Evolutionary conservation across 345 rosid genomes (phyloP).

Genomic region (Hypericum perforatum): DNA sequence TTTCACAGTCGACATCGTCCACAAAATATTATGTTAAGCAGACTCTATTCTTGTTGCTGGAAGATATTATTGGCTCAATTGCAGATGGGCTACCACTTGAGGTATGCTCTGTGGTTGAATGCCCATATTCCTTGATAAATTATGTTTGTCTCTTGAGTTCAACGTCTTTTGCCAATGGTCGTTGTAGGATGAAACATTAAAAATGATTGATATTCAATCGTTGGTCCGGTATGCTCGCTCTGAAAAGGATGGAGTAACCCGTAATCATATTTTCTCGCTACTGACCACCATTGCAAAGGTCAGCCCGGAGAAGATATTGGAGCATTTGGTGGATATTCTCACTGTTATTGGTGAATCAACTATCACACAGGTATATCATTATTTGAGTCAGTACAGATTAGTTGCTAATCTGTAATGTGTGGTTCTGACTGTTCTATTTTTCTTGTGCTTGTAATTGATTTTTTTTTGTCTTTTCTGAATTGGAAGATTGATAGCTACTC

Average conservation of each 20-base stretch:
- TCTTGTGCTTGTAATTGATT: not conserved
- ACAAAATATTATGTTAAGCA: slow-evolving; percentile 43
- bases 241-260: slow-evolving; percentile 46
- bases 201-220: slow-evolving; percentile 42
- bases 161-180: slow-evolving; percentile 10
- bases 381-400: slow-evolving; percentile 5
- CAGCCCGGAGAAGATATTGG: slow-evolving; percentile 52
- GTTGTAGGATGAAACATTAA: slow-evolving; percentile 43
- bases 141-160: not conserved
- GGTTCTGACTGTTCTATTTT: not conserved
- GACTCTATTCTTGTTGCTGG: slow-evolving; percentile 52
- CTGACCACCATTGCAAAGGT: slow-evolving; percentile 52
- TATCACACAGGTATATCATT: slow-evolving; percentile 59
- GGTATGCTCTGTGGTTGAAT: slow-evolving; percentile 33
- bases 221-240: slow-evolving; percentile 58
- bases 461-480: not conserved
- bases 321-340: slow-evolving; percentile 53
- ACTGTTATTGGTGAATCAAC: slow-evolving; percentile 70
- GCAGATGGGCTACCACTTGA: slow-evolving; percentile 23
- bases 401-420: not conserved
- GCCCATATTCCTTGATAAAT: not conserved
- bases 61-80: slow-evolving; percentile 47
- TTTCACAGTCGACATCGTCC: slow-evolving; percentile 24
- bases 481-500: slow-evolving; percentile 71
- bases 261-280: slow-evolving; percentile 54